Evolutionary conservation across 2,329 filamentous ascomycete species (phyloP), one percentile per base, ranked within the genome.

Genomic region (Apiospora aurea): DNA sequence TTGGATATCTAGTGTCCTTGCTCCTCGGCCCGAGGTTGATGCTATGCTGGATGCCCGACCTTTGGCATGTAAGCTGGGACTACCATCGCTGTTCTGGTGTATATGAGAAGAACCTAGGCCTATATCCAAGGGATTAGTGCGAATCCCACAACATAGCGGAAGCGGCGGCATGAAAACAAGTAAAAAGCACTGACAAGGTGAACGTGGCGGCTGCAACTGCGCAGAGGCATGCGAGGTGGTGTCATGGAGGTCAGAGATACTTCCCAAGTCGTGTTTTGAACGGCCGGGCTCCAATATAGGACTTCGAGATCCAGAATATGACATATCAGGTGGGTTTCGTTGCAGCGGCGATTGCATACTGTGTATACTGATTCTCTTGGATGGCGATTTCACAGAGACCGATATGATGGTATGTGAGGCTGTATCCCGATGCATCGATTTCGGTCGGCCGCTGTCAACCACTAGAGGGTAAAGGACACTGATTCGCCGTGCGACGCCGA

Each of bases 1-100:
- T 18, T 81, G 79, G 1, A 82, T 78, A 13, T 84, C 81, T 24
- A 81, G 77, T 7, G 80, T 77, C 5, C 76, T 76, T 53, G 70
- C 70, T 43, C 76, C 79, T 69, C 74, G 76, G 41, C 69, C 75
- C 14, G 76, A 75, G 24, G 75, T 66, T 14, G 78, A 78, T 21
- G 75, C 72, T 4, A 78, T 71, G 61, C 77, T 80, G 51, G 72
- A 76, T 43, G 78, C 75, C 38, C 74, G 76, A 34, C 72, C 38
- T 49, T 57, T 47, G n/a, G 16, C 46, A 26, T 41, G n/a, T 11
- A 51, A 1, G 18, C 26, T 57, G 18, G n/a, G 24, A n/a, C 68
- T 44, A 26, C 44, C 68, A 26, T 13, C 18, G 2, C 68, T 57
- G 16, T 14, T 29, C 13, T 69, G 68, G 14, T 29, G n/a, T 3